Base-by-base conservation (phyloP, 2,329 filamentous ascomycete species). In the Xylaria sp. region DNA sequence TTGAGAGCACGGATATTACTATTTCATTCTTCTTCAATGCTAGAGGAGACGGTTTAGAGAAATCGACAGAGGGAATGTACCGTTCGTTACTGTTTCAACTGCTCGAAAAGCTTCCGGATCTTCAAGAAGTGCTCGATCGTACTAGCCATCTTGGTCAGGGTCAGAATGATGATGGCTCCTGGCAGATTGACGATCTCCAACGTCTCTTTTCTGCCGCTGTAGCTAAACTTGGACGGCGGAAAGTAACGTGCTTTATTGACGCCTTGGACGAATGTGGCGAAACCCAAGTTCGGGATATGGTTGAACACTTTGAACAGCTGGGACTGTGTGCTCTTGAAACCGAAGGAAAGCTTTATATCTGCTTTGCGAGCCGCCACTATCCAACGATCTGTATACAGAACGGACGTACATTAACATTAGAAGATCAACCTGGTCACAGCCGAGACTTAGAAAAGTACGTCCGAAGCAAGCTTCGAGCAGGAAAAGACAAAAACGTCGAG, bases 11-110 rank as follows among this genome's bases (percentile, higher is more conserved):
- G 2, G 45, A 51, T 20, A 50, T 9, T 47, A 65, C 44, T 54
- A 69, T 76, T 11, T 76, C 73, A 0, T 86, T 85, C 72, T 86
- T 85, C 76, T 86, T 86, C 76, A 82, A 85, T 63, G 83, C 83
- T 0, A 73, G 81, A 62, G 83, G 83, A 0, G 74, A 77, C 0
- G 36, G 73, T 10, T 72, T 84, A 6, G 83, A 88, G 56, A 85
- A 77, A 62, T 81, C 83, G 0, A 77, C 79, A 0, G 20, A 75
- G 0, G 85, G 86, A 0, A 80, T 88, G 73, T 87, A 86, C 68
- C 79, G 85, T 2, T 84, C 84, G 0, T 59, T 88, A 0, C 61
- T 88, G 0, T 68, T 77, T 1, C 83, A 88, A 44, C 72, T 88
- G 0, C 73, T 88, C 0, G 25, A 76, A 0, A 70, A 74, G 1